Evolutionary conservation across 306 rosid genomes (phyloP), one percentile per base, ranked within the genome.

Genomic region (Lathyrus tuberosus): DNA sequence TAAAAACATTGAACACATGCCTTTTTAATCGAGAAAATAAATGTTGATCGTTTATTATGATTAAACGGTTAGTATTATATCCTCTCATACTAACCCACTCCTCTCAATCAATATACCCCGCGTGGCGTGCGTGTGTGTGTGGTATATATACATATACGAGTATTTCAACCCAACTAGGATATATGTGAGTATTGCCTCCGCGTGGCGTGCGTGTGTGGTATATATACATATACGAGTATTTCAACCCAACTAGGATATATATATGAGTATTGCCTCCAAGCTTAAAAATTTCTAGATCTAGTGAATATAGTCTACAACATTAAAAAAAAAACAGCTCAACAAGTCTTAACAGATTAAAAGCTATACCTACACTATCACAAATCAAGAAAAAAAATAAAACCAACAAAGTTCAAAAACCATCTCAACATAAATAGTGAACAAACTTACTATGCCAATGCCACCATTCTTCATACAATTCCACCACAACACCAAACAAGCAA

Each of bases 401-500:
- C 18, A 15, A n/a, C n/a, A n/a, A n/a, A 47, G 11, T 15, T 8
- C 35, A 4, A 44, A 72, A 15, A 35, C 9, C 24, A 62, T 37
- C 41, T 22, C 52, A 15, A 14, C 11, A 46, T 20, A 28, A 14
- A 54, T 8, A 63, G 11, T 8, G 16, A 67, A 20, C 58, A 31
- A 46, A 4, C n/a, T 15, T 42, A 57, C 54, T 16, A 35, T 33
- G 22, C 42, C 49, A 69, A 22, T 31, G 38, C 4, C 75, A 22
- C 35, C 53, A 52, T 53, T 37, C 41, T 37, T 33, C 22, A 47
- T 10, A 5, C 53, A 60, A 66, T 60, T 37, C 11, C 46, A 11
- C 40, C 47, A 64, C 62, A 16, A 22, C 6, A 20, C 1, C 22
- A 43, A 77, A 44, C 57, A 22, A 16, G 62, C 41, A 78, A 26